Conservation (phyloP, 805 yeast genomes). For the Kluyveromyces wickerhamii region DNA sequence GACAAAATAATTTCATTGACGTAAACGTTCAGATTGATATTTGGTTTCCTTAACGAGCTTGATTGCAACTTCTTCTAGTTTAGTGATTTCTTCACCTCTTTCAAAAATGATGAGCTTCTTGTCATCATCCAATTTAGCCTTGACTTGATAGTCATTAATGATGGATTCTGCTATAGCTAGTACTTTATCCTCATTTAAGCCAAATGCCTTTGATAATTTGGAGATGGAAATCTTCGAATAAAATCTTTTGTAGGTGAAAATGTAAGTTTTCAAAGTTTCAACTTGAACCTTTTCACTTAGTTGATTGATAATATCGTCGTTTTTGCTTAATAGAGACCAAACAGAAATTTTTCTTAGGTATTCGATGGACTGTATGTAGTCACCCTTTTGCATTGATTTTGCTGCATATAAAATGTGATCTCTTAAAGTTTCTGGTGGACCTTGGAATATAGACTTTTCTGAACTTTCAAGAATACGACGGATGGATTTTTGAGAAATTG, state of each 20-base stretch:
- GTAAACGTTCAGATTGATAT: slow-evolving; percentile 27
- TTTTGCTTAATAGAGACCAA: slow-evolving; percentile 75
- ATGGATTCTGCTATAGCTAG: slow-evolving; percentile 60
- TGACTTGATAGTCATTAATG: slow-evolving; percentile 70
- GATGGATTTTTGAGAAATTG: slow-evolving; percentile 66
- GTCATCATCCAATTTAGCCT: slow-evolving; percentile 61
- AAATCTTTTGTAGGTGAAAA: slow-evolving; percentile 73
- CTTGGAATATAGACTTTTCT: slow-evolving; percentile 90
- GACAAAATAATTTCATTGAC: not conserved
- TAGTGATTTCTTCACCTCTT: slow-evolving; percentile 71
- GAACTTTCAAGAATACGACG: slow-evolving; percentile 86
- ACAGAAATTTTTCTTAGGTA: slow-evolving; percentile 53
- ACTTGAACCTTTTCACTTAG: slow-evolving; percentile 71
- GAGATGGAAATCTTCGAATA: slow-evolving; percentile 66
- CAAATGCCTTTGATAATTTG: slow-evolving; percentile 59
- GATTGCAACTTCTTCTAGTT: slow-evolving; percentile 80
- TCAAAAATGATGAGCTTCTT: slow-evolving; percentile 58
- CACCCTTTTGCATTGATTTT: slow-evolving; percentile 76
- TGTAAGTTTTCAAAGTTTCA: slow-evolving; percentile 88
- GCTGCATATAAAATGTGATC: slow-evolving; percentile 93
- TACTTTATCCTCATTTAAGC: slow-evolving; percentile 48
- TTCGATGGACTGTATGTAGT: slow-evolving; percentile 74
- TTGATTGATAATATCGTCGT: slow-evolving; percentile 60
- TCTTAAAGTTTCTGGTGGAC: slow-evolving; percentile 95
- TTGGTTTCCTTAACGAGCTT: slow-evolving; percentile 44